Base-by-base conservation (phyloP, 129 eudicot genomes). In the Centrapalus pauciflorus region DNA sequence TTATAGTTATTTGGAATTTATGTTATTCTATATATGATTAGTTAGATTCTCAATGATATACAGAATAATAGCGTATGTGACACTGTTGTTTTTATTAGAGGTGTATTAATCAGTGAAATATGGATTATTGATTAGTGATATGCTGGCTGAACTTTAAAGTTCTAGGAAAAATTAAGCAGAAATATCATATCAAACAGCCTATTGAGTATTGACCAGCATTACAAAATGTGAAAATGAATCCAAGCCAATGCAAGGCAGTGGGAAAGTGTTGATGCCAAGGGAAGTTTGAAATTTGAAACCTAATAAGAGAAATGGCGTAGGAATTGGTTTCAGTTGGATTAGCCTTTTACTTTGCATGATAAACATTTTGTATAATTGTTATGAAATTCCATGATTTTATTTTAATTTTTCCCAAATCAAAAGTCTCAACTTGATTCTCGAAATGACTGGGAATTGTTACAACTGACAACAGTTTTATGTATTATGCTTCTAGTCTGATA, bases 271-370 rank as follows among this genome's bases (percentile, higher is more conserved):
- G 30, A 26, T 33, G n/a, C 23, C 16, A 24, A 37, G 21, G 9
- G 7, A 25, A 24, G 9, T 21, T 4, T 23, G 63, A 35, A 33
- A 55, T 7, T 24, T 67, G 0, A 66, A 7, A 26, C 32, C 10
- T 23, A 35, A n/a, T n/a, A n/a, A n/a, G 24, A 32, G 5, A 37
- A 52, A 55, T 25, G 41, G 25, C 21, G 46, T 24, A 34, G 40
- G 20, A 58, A 43, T 9, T 35, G 64, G 38, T n/a, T 51, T 33
- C 14, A 69, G 57, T 57, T 69, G 75, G 33, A 13, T 56, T 32
- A 16, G 75, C 7, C 28, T 70, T 20, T 26, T 70, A 41, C 6
- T 56, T 56, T 30, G 14, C 5, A 2, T 69, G 55, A 30, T 49
- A 48, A 28, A 20, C n/a, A n/a, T 45, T 4, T 25, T 30, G 30